Conservation (phyloP, 2,329 filamentous ascomycete species). For the Trichoderma sp. region DNA sequence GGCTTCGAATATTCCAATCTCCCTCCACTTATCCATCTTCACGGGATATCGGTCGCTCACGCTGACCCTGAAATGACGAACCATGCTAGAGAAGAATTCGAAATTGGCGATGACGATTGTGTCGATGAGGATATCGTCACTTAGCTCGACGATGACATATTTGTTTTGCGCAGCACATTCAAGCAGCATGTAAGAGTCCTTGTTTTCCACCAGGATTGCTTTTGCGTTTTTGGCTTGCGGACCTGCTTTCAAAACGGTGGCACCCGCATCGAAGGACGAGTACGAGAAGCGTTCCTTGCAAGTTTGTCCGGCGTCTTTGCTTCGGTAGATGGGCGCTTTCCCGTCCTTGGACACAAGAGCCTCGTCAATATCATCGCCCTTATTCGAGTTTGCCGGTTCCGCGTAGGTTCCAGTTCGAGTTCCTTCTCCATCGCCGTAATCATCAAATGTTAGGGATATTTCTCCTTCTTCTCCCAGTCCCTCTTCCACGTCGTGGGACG, state of each 20-base stretch:
- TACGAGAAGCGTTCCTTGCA: constrained; percentile 98
- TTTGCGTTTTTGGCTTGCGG: constrained; percentile 82
- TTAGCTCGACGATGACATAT: constrained; percentile 91
- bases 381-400: neutral
- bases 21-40: constrained; percentile 87
- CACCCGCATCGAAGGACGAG: constrained; percentile 94
- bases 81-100: constrained; percentile 98
- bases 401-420: neutral
- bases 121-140: constrained; percentile 81
- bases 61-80: constrained; percentile 84
- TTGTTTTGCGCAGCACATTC: constrained; percentile 86
- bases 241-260: constrained; percentile 88
- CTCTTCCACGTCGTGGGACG: constrained; percentile 63
- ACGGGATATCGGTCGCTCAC: constrained; percentile 94
- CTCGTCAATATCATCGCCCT: constrained; percentile 33
- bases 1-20: constrained; percentile 84
- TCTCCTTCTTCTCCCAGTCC: constrained; percentile 84
- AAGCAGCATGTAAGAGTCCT: constrained; percentile 97
- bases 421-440: constrained; percentile 28
- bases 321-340: constrained; percentile 59
- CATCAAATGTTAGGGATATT: constrained; percentile 61
- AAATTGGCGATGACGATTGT: constrained; percentile 98
- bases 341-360: constrained; percentile 47
- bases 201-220: constrained; percentile 89
- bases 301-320: constrained; percentile 92